phyloP scores from a whole-genome alignment of 208 protist species.

The Herpetomonas tarakana region DNA sequence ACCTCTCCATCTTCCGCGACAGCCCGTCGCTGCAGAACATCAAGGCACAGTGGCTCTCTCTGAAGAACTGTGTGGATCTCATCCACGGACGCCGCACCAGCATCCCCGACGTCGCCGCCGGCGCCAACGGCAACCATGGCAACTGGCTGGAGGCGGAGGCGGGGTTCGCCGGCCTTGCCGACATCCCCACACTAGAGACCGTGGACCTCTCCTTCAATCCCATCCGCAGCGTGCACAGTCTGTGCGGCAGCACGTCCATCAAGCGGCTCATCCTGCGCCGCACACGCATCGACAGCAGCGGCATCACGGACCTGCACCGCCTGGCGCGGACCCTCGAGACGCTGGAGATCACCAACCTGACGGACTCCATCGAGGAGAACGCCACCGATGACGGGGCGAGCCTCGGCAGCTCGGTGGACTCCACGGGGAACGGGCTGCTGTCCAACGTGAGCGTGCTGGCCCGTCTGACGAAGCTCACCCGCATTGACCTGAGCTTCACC shows the following conservation, averaged over 20 bases:
- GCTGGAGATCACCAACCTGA: slow-evolving; percentile 51
- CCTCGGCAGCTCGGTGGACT: slow-evolving; percentile 9
- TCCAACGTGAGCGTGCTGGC: slow-evolving; percentile 29
- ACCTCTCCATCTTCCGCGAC: slow-evolving; percentile 47
- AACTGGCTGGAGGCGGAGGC: slow-evolving; percentile 33
- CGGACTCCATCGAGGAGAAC: slow-evolving; percentile 27
- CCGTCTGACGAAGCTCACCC: slow-evolving; percentile 20
- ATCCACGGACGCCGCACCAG: slow-evolving; percentile 33
- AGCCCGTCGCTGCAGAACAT: slow-evolving; percentile 46
- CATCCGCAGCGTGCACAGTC: slow-evolving; percentile 44
- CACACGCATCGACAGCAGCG: slow-evolving; percentile 47
- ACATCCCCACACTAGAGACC: slow-evolving; percentile 56
- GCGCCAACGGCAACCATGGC: not conserved
- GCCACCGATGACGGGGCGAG: slow-evolving; percentile 17
- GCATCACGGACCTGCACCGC: slow-evolving; percentile 41
- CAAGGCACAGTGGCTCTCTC: slow-evolving; percentile 64
- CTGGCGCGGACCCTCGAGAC: slow-evolving; percentile 46
- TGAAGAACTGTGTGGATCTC: slow-evolving; percentile 53
- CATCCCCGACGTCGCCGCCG: slow-evolving; percentile 12
- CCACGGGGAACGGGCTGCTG: slow-evolving; percentile 36
- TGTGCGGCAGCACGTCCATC: slow-evolving; percentile 60
- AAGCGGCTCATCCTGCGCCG: slow-evolving; percentile 50
- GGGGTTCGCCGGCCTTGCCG: slow-evolving; percentile 49
- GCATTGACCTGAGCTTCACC: slow-evolving; percentile 47
- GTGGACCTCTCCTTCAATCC: slow-evolving; percentile 66